Evolutionary conservation across 164 flowering plant species (phyloP).

Genomic region (Santalum album): DNA sequence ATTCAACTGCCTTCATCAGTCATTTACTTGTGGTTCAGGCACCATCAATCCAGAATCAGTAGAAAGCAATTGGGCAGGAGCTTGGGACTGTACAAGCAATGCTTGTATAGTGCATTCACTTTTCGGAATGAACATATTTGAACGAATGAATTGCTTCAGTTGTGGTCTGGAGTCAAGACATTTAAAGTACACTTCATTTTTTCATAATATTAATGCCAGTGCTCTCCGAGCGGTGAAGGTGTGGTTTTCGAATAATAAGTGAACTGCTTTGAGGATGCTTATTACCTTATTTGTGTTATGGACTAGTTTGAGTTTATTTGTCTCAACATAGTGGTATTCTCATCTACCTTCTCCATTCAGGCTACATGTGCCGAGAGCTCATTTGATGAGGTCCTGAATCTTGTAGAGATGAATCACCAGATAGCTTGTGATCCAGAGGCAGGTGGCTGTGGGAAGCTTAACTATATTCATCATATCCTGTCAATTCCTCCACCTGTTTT

Average conservation of each 20-base stretch:
- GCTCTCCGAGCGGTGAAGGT: background rate
- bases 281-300: background rate
- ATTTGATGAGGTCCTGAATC: background rate
- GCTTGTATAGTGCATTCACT: background rate
- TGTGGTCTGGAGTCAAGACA: slow-evolving; percentile 1
- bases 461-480: background rate
- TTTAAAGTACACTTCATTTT: background rate
- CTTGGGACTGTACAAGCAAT: slow-evolving; percentile 1
- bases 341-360: background rate
- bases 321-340: background rate
- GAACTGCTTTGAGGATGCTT: background rate
- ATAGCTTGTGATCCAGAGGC: background rate
- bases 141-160: background rate
- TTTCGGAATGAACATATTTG: background rate
- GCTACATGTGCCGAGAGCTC: background rate
- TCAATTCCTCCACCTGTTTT: slow-evolving; percentile 1
- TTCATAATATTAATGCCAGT: background rate
- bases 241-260: background rate
- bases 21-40: background rate
- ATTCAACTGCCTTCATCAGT: slow-evolving; percentile 3
- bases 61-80: background rate
- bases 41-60: background rate
- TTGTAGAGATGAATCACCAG: slow-evolving; percentile 1
- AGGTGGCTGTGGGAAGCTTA: slow-evolving; percentile 5
- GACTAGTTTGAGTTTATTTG: background rate